phyloP scores from a whole-genome alignment of 495 filamentous ascomycete genomes.

The Bacidia gigantensis region DNA sequence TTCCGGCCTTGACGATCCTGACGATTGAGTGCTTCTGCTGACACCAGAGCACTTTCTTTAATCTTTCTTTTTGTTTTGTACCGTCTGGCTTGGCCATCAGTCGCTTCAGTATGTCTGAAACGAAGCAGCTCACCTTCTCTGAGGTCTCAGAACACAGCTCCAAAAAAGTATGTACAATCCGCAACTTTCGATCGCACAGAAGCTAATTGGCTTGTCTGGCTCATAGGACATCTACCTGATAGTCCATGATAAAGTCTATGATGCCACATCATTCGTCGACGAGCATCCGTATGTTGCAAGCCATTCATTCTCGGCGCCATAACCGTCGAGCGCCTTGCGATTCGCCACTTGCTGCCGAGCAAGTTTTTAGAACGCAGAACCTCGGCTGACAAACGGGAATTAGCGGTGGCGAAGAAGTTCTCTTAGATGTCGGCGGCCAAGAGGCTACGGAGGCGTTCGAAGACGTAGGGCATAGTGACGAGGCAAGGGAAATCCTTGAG shows the following conservation, averaged over 20 bases:
- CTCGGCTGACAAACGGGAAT: no score
- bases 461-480: slow-evolving; percentile 98
- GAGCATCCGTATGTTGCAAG: slow-evolving; percentile 87
- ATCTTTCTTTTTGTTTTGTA: no score
- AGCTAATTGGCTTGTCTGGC: not conserved
- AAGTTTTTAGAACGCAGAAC: no score
- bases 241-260: slow-evolving; percentile 94
- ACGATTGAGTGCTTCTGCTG: no score
- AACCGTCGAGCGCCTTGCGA: not conserved
- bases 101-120: slow-evolving; percentile 49
- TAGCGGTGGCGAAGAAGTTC: slow-evolving; percentile 96
- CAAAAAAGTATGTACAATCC: slow-evolving; percentile 48
- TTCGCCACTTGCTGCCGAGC: no score
- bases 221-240: slow-evolving; percentile 66
- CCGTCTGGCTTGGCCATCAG: no score
- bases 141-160: slow-evolving; percentile 78
- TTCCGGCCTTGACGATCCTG: no score
- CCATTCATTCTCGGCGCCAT: not conserved
- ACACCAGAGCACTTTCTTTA: no score
- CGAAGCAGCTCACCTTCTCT: slow-evolving; percentile 63
- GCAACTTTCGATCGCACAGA: not conserved
- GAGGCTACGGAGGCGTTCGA: slow-evolving; percentile 98
- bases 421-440: slow-evolving; percentile 90
- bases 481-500: slow-evolving; percentile 87
- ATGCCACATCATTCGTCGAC: slow-evolving; percentile 75